Conservation (phyloP, 1,284 basidiomycete genomes). For the Coniophora puteana region DNA sequence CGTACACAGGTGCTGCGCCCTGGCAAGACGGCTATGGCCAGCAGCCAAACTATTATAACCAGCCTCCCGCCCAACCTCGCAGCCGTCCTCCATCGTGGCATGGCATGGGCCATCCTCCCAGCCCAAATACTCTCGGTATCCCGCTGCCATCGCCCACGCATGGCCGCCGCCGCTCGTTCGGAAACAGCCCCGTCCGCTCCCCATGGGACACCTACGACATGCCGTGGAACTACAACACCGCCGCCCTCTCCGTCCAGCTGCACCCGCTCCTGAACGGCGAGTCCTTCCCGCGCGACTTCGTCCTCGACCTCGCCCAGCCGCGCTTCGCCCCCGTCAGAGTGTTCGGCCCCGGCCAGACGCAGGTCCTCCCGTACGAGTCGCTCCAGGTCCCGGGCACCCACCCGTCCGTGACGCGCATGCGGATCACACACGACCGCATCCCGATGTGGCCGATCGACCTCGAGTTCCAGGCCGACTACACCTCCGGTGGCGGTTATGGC, state of each 20-base stretch:
- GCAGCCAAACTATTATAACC: conserved; percentile 13
- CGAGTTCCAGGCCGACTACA: conserved; percentile 29
- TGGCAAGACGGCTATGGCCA: conserved; percentile 11
- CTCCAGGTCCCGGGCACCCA: conserved; percentile 51
- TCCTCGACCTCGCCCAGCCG: conserved; percentile 52
- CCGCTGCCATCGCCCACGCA: conserved; percentile 13
- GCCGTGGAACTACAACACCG: conserved; percentile 18
- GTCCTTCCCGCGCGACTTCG: conserved; percentile 37
- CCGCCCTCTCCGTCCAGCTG: conserved; percentile 37
- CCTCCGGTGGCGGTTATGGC: too few relatives aligned
- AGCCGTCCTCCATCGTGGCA: conserved; percentile 39
- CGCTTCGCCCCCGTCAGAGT: conserved; percentile 42
- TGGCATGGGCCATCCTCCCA: conserved; percentile 15
- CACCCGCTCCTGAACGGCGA: conserved; percentile 62
- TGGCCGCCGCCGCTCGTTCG: conserved; percentile 40
- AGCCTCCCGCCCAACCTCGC: conserved; percentile 21
- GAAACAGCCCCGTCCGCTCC: conserved; percentile 16
- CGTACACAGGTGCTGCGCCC: background rate
- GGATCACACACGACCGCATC: conserved; percentile 52
- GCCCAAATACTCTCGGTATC: conserved; percentile 18
- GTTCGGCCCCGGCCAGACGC: conserved; percentile 33
- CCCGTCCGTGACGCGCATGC: conserved; percentile 52
- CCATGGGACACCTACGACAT: conserved; percentile 15
- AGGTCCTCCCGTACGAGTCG: conserved; percentile 37
- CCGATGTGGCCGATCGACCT: conserved; percentile 63